Evolutionary conservation across 371 early-diverging fungal genomes (phyloP), one percentile per base, ranked within the genome.

Genomic region (Apophysomyces elegans): DNA sequence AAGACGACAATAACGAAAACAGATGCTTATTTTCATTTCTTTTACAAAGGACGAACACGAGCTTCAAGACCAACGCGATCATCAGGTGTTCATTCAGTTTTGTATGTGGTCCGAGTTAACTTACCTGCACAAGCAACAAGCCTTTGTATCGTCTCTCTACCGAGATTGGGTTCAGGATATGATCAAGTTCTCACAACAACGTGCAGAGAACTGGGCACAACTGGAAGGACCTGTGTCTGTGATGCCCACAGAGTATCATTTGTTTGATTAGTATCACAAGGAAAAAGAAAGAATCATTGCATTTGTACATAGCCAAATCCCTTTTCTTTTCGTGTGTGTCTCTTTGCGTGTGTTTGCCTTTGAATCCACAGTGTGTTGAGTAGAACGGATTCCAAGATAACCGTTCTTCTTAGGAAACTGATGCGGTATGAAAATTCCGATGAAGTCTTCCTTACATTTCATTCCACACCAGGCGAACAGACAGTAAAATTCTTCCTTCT

Each of bases 1-100:
- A 18, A n/a, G 21, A 8, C 21, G 46, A 45, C 13, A 43, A 45
- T n/a, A 13, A 45, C 13, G 16, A n/a, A 50, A 50, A 50, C 54
- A 26, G 9, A 50, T 93, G 83, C 86, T 94, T 95, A 47, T 93
- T 93, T 41, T 67, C 95, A 47, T 93, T 93, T 41, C 68, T 92
- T 93, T 80, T 92, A 91, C 87, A 13, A 11, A 98, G 96, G 93
- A 96, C 93, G 76, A 99, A 84, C 82, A 90, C 70, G 94, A 96
- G 91, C 84, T 97, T 90, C 65, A 94, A 90, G 72, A 66, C 41
- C 78, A 81, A 58, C 62, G 73, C 62, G 64, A 72, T 35, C 73
- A 74, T 1, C 73, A 68, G 12, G 59, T 76, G 14, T 80, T 77
- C 62, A 78, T 77, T 37, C 70, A 66, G 35, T 75, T 66, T 57